These are phyloP conservation scores for Fusarium drepaniforme DNA, from an alignment of 2,329 filamentous ascomycete species.

Conservation along the genomic window DNA sequence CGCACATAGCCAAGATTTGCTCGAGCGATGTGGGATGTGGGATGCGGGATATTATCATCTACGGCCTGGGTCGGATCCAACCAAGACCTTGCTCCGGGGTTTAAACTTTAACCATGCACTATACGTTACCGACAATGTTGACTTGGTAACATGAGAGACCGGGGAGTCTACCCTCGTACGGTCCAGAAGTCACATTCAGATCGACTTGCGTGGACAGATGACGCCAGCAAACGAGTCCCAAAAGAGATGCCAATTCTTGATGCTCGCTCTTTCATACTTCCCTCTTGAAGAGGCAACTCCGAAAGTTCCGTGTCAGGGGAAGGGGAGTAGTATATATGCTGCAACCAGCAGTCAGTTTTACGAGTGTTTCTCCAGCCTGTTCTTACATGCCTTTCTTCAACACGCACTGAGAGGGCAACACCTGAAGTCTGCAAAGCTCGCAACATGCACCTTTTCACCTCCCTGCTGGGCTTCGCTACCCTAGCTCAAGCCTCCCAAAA, in stretches of 20 bases:
- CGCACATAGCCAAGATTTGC: background rate
- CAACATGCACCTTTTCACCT: background rate
- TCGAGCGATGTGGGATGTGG: background rate
- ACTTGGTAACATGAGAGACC: rapidly evolving
- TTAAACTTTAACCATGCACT: background rate
- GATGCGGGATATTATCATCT: background rate
- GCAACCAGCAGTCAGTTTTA: background rate
- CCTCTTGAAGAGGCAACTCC: background rate
- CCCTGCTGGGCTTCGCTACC: background rate
- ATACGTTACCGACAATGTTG: rapidly evolving
- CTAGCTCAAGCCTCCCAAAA: background rate
- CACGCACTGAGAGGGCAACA: background rate
- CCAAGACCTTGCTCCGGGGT: background rate
- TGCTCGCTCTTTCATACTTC: background rate
- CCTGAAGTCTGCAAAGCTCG: background rate
- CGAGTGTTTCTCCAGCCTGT: background rate
- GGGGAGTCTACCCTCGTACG: background rate
- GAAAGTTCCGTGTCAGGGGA: background rate
- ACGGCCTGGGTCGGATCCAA: background rate
- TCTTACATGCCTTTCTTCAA: background rate
- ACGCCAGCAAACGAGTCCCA: background rate
- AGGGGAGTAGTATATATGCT: background rate
- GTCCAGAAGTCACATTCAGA: background rate
- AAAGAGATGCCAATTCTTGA: background rate
- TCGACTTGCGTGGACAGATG: background rate